phyloP scores from a whole-genome alignment of 2,329 filamentous ascomycete species.

The Ophiocordyceps unilateralis region DNA sequence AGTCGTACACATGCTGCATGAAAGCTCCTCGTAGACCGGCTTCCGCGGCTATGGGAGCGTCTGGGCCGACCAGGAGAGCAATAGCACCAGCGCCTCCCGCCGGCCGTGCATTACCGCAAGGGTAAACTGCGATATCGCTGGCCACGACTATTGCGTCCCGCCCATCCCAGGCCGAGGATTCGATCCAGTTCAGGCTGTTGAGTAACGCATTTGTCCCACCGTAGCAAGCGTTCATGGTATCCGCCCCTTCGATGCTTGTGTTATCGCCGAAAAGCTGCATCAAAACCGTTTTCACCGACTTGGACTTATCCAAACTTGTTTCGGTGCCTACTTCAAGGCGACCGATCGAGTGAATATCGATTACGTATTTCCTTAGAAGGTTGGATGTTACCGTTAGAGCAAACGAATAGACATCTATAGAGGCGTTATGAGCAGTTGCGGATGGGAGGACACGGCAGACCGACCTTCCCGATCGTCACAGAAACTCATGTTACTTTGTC shows the following conservation, averaged over 20 bases:
- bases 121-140: conserved; percentile 73
- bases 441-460: conserved; percentile 10
- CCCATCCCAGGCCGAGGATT: conserved; percentile 76
- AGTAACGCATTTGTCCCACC: conserved; percentile 72
- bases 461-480: conserved; percentile 77
- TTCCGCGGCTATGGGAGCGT: conserved; percentile 62
- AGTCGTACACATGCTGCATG: conserved; percentile 75
- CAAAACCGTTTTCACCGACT: conserved; percentile 75
- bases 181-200: conserved; percentile 72
- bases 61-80: conserved; percentile 61
- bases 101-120: conserved; percentile 65
- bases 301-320: conserved; percentile 77
- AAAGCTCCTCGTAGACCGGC: conserved; percentile 64
- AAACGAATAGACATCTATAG: conserved; percentile 71
- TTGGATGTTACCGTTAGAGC: conserved; percentile 61
- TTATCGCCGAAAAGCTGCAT: conserved; percentile 79
- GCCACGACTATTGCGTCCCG: conserved; percentile 65
- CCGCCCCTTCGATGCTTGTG: conserved; percentile 68
- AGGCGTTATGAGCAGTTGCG: not conserved
- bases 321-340: conserved; percentile 75
- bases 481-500: conserved; percentile 85
- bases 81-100: conserved; percentile 68
- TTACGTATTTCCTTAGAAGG: conserved; percentile 67
- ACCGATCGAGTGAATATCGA: conserved; percentile 62
- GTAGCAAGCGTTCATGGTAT: conserved; percentile 75